These are phyloP conservation scores for Isoetes engelmannii DNA, from an alignment of 83 land plant genomes.

Conservation along the genomic window DNA sequence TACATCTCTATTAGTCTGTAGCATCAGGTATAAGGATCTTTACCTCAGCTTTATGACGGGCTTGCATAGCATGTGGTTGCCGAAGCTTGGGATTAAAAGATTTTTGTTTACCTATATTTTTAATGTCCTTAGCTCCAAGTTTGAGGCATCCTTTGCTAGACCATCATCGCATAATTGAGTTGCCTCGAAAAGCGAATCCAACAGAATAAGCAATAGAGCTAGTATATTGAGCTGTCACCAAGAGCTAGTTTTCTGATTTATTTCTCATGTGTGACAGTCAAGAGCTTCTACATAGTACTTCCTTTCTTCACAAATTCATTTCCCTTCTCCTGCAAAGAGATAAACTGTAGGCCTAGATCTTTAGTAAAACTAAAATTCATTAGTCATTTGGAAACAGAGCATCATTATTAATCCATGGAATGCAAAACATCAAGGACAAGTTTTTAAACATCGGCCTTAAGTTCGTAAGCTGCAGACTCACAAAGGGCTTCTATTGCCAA, in stretches of 20 bases:
- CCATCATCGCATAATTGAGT: constrained; percentile 44
- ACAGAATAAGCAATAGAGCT: constrained; percentile 60
- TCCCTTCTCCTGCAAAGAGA: constrained; percentile 75
- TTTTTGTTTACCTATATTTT: constrained; percentile 29
- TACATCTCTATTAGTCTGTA: too few species aligned
- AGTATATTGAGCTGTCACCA: constrained; percentile 51
- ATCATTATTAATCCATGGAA: background rate
- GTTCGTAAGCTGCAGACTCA: constrained; percentile 67
- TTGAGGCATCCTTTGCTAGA: constrained; percentile 43
- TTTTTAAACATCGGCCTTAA: constrained; percentile 47
- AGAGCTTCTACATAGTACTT: constrained; percentile 74
- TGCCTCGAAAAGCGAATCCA: constrained; percentile 58
- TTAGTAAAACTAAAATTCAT: background rate
- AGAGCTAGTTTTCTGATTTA: constrained; percentile 58
- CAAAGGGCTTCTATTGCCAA: constrained; percentile 72
- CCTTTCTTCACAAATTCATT: constrained; percentile 82
- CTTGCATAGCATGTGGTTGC: constrained; percentile 37
- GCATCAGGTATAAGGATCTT: too few species aligned
- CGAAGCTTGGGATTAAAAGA: constrained; percentile 34
- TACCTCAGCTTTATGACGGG: constrained; percentile 61
- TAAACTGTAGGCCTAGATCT: background rate
- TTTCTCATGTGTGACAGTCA: constrained; percentile 82
- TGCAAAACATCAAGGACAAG: background rate
- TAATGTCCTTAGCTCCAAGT: constrained; percentile 62
- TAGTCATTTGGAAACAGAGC: constrained; percentile 1